These are phyloP conservation scores for Calonectria pseudoreteaudii DNA, from an alignment of 2,329 filamentous ascomycete genomes.

Conservation along the genomic window DNA sequence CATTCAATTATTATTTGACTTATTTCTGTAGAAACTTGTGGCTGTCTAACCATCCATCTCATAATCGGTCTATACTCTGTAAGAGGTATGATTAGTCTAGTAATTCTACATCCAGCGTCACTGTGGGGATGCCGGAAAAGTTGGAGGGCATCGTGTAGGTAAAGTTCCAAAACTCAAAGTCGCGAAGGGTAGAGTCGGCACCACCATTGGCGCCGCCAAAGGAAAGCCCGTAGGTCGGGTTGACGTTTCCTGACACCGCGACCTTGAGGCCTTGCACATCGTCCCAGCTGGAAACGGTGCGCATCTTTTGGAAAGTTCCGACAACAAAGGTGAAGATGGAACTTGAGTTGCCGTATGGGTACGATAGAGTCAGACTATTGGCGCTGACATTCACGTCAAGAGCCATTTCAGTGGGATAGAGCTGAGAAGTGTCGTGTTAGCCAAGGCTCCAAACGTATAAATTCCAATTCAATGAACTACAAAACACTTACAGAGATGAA, in stretches of 20 bases:
- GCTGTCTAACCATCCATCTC: not conserved
- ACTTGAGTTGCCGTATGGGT: slow-evolving; percentile 62
- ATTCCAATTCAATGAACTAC: not conserved
- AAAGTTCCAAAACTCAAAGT: slow-evolving; percentile 62
- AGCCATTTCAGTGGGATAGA: slow-evolving; percentile 49
- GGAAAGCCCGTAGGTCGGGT: slow-evolving; percentile 51
- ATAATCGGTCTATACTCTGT: not conserved
- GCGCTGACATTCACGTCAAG: slow-evolving; percentile 27
- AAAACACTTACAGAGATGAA: slow-evolving; percentile 39
- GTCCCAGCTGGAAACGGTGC: slow-evolving; percentile 57
- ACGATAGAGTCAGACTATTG: slow-evolving; percentile 59
- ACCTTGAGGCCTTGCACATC: slow-evolving; percentile 63
- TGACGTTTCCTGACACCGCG: slow-evolving; percentile 57
- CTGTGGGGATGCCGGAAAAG: not conserved
- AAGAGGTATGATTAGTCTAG: not conserved
- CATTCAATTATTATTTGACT: not conserved
- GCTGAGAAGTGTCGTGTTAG: slow-evolving; percentile 47
- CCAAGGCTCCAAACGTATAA: slow-evolving; percentile 45
- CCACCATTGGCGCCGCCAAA: slow-evolving; percentile 58
- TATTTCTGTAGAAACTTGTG: not conserved
- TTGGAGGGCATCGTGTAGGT: slow-evolving; percentile 53
- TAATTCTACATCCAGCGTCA: not conserved
- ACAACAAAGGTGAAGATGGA: slow-evolving; percentile 65
- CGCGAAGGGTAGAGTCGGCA: slow-evolving; percentile 42
- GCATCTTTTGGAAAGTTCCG: slow-evolving; percentile 57